Conservation (phyloP, 164 flowering plant genomes). For the Berberis vulgaris region DNA sequence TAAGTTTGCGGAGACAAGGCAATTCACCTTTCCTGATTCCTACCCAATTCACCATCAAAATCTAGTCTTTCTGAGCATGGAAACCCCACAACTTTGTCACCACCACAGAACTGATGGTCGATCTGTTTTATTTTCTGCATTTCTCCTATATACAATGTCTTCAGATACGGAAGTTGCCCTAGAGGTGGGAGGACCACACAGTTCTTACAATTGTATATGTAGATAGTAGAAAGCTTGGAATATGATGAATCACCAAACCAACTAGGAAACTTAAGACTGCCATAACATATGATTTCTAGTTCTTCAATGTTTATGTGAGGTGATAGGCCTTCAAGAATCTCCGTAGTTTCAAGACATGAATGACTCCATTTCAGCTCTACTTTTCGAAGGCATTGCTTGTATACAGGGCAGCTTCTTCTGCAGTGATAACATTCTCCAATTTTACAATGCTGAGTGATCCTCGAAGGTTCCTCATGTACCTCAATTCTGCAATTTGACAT, state of each 20-base stretch:
- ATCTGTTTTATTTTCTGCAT: not conserved
- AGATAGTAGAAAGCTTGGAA: not conserved
- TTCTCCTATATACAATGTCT: not conserved
- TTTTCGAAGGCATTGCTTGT: not conserved
- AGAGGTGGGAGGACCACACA: not conserved
- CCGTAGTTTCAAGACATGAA: not conserved
- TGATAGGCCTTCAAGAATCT: not conserved
- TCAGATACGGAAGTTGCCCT: not conserved
- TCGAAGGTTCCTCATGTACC: constrained; percentile 8
- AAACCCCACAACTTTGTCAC: not conserved
- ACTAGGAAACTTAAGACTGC: not conserved
- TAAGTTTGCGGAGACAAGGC: not conserved
- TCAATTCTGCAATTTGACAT: constrained; percentile 9
- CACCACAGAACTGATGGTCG: not conserved
- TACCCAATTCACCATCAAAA: not conserved
- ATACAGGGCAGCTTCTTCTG: not conserved
- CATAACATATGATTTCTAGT: not conserved
- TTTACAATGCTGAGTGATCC: constrained; percentile 2
- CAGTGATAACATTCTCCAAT: not conserved
- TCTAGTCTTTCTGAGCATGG: not conserved
- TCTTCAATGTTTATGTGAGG: not conserved
- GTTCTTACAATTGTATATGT: not conserved
- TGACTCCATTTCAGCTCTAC: not conserved
- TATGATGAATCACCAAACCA: not conserved
- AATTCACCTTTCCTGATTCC: not conserved